Percentiles rank a stretch among this genome's conserved stretches.
Conservation (phyloP, 257 asterid species). For the Capsicum chinense region DNA sequence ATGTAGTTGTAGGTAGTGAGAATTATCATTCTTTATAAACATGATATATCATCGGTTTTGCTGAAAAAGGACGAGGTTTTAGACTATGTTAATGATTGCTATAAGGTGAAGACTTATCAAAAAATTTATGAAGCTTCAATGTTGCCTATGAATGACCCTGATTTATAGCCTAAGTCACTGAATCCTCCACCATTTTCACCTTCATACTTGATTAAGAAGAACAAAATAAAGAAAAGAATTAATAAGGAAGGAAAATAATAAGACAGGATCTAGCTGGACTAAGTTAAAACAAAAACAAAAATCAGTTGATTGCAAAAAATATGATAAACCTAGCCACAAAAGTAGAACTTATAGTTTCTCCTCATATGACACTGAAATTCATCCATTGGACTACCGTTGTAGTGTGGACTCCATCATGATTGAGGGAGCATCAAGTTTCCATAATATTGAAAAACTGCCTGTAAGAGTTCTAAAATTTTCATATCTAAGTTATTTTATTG, state of each 20-base stretch:
- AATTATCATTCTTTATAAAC: constrained; percentile 28
- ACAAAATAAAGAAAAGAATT: too few relatives aligned
- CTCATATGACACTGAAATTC: too few relatives aligned
- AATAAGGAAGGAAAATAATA: not conserved
- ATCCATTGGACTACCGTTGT: not conserved
- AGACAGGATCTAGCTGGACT: too few relatives aligned
- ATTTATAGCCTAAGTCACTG: not conserved
- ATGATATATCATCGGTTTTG: not conserved
- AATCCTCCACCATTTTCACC: not conserved
- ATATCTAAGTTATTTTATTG: not conserved
- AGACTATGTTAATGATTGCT: constrained; percentile 30
- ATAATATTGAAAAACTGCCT: too few relatives aligned
- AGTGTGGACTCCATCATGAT: not conserved
- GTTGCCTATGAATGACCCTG: not conserved
- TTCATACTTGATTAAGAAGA: not conserved
- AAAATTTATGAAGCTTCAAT: not conserved
- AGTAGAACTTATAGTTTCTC: too few relatives aligned
- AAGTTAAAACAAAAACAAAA: too few relatives aligned
- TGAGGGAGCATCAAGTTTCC: too few relatives aligned
- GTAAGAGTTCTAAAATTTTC: too few relatives aligned
- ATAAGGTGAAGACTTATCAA: not conserved
- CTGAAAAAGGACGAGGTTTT: not conserved
- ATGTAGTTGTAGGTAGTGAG: not conserved
- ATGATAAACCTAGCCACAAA: too few relatives aligned
- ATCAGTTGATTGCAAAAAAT: too few relatives aligned